A percentile compares a stretch with the other conserved stretches of the same genome.
phyloP scores from a whole-genome alignment of 805 yeast species.

The Clavispora phyllophila region DNA sequence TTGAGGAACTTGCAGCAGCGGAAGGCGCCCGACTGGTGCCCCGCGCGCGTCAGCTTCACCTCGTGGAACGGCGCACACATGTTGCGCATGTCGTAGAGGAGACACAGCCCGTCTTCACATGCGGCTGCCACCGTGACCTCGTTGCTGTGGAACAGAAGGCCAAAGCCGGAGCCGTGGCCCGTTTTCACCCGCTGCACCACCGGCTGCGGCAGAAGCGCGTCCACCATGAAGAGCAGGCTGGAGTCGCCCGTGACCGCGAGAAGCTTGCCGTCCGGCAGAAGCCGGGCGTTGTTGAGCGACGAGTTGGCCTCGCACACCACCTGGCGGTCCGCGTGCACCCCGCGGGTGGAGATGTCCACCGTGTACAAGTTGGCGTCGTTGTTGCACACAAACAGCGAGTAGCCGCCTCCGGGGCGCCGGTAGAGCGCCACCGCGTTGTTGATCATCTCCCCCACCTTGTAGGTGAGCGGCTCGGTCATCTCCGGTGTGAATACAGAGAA shows the following conservation, averaged over 20 bases:
- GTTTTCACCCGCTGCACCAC: slow-evolving; percentile 44
- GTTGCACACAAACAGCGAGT: slow-evolving; percentile 68
- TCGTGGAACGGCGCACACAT: slow-evolving; percentile 45
- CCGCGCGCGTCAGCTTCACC: slow-evolving; percentile 55
- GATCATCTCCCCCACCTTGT: slow-evolving; percentile 72
- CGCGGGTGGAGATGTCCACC: slow-evolving; percentile 50
- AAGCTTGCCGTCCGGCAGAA: slow-evolving; percentile 43
- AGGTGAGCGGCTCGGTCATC: slow-evolving; percentile 43
- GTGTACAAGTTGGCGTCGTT: slow-evolving; percentile 72
- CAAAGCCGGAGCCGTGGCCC: slow-evolving; percentile 74
- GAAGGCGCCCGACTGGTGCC: slow-evolving; percentile 58
- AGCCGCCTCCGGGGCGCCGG: slow-evolving; percentile 28
- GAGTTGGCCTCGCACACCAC: slow-evolving; percentile 49
- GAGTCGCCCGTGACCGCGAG: slow-evolving; percentile 72
- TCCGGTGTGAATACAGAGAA: slow-evolving; percentile 53
- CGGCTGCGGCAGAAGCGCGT: slow-evolving; percentile 32
- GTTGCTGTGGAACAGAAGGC: slow-evolving; percentile 72
- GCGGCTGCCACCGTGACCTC: slow-evolving; percentile 72
- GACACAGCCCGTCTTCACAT: slow-evolving; percentile 80
- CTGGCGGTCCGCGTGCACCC: slow-evolving; percentile 35
- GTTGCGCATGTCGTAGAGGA: slow-evolving; percentile 72
- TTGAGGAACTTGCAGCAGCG: slow-evolving; percentile 48
- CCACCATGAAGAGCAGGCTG: slow-evolving; percentile 54
- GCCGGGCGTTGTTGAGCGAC: slow-evolving; percentile 69
- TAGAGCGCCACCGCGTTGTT: slow-evolving; percentile 70